phyloP scores from a whole-genome alignment of 495 filamentous ascomycete species.

The Penicillium lividum region DNA sequence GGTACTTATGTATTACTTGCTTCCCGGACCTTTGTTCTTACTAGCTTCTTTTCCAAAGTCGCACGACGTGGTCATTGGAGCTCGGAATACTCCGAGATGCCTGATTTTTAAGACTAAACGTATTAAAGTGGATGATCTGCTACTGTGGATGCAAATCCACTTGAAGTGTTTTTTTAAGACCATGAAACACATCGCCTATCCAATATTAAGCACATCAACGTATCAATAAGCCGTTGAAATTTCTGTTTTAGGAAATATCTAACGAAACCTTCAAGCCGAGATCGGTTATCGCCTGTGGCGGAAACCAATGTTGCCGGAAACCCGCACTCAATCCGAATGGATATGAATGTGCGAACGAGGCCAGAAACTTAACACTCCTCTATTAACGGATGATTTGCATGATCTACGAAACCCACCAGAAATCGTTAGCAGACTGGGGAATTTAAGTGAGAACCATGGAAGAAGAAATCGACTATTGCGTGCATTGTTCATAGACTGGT shows the following conservation, averaged over 20 bases:
- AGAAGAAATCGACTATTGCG: slow-evolving; percentile 12
- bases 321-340: neutral
- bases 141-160: neutral
- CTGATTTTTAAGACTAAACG: neutral
- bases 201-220: neutral
- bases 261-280: neutral
- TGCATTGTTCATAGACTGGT: neutral
- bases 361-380: neutral
- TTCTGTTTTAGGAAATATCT: neutral
- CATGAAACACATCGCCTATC: neutral
- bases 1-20: neutral
- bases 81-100: slow-evolving; percentile 2
- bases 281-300: neutral
- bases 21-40: neutral
- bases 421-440: slow-evolving; percentile 6
- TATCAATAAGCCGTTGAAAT: neutral
- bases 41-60: neutral
- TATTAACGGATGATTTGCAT: slow-evolving; percentile 9
- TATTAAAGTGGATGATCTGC: slow-evolving; percentile 4
- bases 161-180: neutral
- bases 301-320: neutral
- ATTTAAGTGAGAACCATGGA: slow-evolving; percentile 19
- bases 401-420: slow-evolving; percentile 15
- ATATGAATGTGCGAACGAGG: neutral
- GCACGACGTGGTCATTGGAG: neutral